Percentiles rank a stretch among this genome's conserved stretches.
phyloP scores from a whole-genome alignment of 768 basidiomycete genomes.

The Goffeauzyma gilvescens region DNA sequence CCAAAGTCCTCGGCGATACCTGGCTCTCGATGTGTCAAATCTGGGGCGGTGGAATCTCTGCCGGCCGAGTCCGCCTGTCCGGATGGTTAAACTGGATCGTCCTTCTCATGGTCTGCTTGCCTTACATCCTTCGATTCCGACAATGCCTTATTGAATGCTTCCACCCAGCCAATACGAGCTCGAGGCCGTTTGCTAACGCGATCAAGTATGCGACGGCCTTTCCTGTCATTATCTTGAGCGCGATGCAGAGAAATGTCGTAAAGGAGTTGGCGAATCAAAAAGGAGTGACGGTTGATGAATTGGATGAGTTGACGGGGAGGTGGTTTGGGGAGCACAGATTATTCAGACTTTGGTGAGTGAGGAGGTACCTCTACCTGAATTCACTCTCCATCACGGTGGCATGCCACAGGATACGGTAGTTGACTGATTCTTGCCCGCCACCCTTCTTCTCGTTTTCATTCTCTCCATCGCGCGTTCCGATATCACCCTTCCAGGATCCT shows the following conservation, averaged over 20 bases:
- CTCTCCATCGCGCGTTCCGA: too few relatives aligned
- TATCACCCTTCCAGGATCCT: constrained; percentile 51
- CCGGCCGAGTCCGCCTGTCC: constrained; percentile 44
- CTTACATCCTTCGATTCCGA: constrained; percentile 77
- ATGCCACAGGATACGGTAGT: too few relatives aligned
- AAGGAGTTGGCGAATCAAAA: constrained; percentile 41
- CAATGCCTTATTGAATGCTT: constrained; percentile 77
- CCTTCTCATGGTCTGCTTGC: constrained; percentile 73
- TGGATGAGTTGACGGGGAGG: constrained; percentile 30
- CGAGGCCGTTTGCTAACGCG: constrained; percentile 68
- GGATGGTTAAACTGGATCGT: constrained; percentile 56
- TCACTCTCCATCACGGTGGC: background rate
- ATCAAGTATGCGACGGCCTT: constrained; percentile 92
- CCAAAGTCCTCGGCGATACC: constrained; percentile 85
- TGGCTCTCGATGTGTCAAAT: constrained; percentile 79
- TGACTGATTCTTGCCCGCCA: too few relatives aligned
- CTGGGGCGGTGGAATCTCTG: constrained; percentile 59
- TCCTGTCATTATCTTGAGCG: constrained; percentile 85
- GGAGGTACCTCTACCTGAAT: background rate
- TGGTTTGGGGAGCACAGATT: constrained; percentile 63
- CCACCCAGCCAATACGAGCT: constrained; percentile 44
- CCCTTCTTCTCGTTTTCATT: too few relatives aligned
- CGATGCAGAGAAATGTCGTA: constrained; percentile 59
- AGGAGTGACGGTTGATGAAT: constrained; percentile 33
- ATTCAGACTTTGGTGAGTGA: constrained; percentile 62